phyloP scores from a whole-genome alignment of 2,329 filamentous ascomycete genomes.

The Fusarium coicis region DNA sequence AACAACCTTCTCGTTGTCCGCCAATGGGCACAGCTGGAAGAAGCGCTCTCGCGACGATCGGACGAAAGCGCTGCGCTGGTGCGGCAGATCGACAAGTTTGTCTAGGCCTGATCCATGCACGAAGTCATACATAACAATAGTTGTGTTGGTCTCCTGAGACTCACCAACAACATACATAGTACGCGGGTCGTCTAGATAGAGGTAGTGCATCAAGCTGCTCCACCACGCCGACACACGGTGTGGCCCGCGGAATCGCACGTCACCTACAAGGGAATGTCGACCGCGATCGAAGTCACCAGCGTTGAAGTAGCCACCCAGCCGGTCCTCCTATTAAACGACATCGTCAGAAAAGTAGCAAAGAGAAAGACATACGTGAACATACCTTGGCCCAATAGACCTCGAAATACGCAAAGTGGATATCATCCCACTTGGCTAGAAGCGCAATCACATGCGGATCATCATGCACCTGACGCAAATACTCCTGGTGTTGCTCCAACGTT shows the following conservation, averaged over 20 bases:
- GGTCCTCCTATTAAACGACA: slow-evolving; percentile 58
- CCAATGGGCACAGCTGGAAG: slow-evolving; percentile 73
- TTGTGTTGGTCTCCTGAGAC: slow-evolving; percentile 76
- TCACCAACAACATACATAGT: slow-evolving; percentile 72
- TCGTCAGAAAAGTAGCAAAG: neutral
- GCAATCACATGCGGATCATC: slow-evolving; percentile 78
- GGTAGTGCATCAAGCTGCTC: slow-evolving; percentile 70
- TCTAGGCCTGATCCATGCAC: slow-evolving; percentile 78
- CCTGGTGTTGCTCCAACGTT: slow-evolving; percentile 77
- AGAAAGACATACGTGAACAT: slow-evolving; percentile 20
- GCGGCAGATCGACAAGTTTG: slow-evolving; percentile 77
- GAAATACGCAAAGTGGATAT: slow-evolving; percentile 78
- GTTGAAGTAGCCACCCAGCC: slow-evolving; percentile 65
- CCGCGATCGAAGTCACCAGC: slow-evolving; percentile 68
- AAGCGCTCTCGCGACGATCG: slow-evolving; percentile 73
- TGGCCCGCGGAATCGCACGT: slow-evolving; percentile 68
- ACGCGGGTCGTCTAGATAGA: slow-evolving; percentile 70
- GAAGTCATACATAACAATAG: slow-evolving; percentile 79
- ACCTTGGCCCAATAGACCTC: slow-evolving; percentile 82
- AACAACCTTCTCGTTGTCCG: slow-evolving; percentile 65
- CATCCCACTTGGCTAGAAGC: slow-evolving; percentile 77
- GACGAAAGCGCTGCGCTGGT: slow-evolving; percentile 77
- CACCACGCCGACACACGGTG: slow-evolving; percentile 71
- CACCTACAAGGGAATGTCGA: slow-evolving; percentile 68
- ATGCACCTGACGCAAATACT: slow-evolving; percentile 75